Percentiles rank a stretch among this genome's conserved stretches.
Conservation (phyloP, 2,329 filamentous ascomycete species). For the Bretziella fagacearum region DNA sequence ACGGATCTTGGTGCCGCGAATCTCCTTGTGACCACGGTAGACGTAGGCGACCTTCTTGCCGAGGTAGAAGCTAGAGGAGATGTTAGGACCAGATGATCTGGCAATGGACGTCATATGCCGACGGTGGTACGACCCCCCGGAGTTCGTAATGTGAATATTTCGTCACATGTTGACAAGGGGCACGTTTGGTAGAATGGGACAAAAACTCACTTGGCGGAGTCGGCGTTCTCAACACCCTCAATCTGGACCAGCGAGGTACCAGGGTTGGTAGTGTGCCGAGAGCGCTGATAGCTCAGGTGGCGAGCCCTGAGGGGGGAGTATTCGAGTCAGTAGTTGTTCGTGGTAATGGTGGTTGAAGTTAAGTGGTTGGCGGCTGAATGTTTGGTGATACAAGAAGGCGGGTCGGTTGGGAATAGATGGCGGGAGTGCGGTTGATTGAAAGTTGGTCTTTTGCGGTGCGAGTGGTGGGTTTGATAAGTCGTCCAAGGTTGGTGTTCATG, state of each 20-base stretch:
- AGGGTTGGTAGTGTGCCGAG: slow-evolving; percentile 79
- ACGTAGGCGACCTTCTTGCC: slow-evolving; percentile 99
- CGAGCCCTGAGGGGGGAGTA: slow-evolving; percentile 52
- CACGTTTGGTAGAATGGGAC: not conserved
- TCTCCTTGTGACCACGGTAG: slow-evolving; percentile 88
- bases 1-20: slow-evolving; percentile 95
- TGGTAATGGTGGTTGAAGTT: not conserved
- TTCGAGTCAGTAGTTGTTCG: slow-evolving; percentile 15
- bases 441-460: no score
- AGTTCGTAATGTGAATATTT: no score
- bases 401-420: no score
- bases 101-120: no score
- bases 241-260: slow-evolving; percentile 94
- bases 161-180: not conserved
- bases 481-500: no score
- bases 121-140: no score
- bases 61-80: slow-evolving; percentile 59
- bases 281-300: slow-evolving; percentile 95
- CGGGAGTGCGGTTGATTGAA: no score
- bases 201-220: slow-evolving; percentile 61
- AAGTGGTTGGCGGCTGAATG: not conserved
- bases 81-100: no score
- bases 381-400: no score
- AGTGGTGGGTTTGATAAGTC: no score
- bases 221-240: slow-evolving; percentile 85